Conservation (phyloP, 169 alveolate genomes). For the Plasmodium chabaudi region DNA sequence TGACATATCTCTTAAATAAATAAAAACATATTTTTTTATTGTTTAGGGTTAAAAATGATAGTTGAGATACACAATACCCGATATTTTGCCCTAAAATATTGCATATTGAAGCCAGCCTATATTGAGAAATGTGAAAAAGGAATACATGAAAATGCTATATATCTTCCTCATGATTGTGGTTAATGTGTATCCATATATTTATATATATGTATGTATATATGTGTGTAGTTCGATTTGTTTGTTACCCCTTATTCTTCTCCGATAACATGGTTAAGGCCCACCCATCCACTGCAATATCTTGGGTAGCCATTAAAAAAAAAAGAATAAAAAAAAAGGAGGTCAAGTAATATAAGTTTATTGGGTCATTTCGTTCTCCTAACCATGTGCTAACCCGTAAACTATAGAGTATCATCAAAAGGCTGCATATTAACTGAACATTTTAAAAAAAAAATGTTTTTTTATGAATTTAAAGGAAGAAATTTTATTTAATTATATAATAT, state of each 20-base stretch:
- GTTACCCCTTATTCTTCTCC: slow-evolving; percentile 82
- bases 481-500: neutral
- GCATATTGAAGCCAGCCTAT: slow-evolving; percentile 87
- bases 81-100: slow-evolving; percentile 88
- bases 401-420: slow-evolving; percentile 78
- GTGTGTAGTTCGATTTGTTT: neutral
- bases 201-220: neutral
- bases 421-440: slow-evolving; percentile 76
- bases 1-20: slow-evolving; percentile 60
- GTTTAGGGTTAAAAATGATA: slow-evolving; percentile 84
- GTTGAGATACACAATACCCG: slow-evolving; percentile 86
- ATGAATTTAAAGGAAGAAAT: too few species aligned
- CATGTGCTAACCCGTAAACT: slow-evolving; percentile 76
- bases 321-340: slow-evolving; percentile 78
- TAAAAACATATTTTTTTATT: slow-evolving; percentile 74
- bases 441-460: neutral
- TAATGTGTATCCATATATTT: neutral
- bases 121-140: slow-evolving; percentile 10
- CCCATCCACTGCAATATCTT: slow-evolving; percentile 97
- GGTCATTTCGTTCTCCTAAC: slow-evolving; percentile 77
- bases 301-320: slow-evolving; percentile 91
- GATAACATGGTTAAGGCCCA: slow-evolving; percentile 95
- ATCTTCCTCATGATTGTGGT: too few species aligned
- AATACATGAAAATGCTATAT: neutral
- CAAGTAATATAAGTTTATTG: slow-evolving; percentile 70